phyloP scores from a whole-genome alignment of 169 alveolate species.

The Eimeria praecox region DNA sequence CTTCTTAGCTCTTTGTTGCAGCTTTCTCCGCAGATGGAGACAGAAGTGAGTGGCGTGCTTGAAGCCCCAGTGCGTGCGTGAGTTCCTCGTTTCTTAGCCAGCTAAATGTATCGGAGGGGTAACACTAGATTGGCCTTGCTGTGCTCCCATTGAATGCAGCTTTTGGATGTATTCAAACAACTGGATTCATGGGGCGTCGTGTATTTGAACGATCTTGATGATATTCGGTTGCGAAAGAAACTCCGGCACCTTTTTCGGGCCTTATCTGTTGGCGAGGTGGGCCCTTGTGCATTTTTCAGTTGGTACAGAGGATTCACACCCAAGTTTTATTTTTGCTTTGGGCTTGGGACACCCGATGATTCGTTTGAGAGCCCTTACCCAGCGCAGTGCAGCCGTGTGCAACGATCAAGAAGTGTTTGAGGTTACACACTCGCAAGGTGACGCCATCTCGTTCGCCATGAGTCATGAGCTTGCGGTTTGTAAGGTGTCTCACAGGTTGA shows the following conservation, averaged over 20 bases:
- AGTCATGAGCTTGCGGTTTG: neutral
- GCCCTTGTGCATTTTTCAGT: neutral
- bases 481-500: constrained; percentile 16
- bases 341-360: neutral
- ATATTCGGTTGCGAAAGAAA: constrained; percentile 75
- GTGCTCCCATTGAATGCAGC: constrained; percentile 29
- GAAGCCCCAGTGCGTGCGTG: neutral
- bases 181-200: constrained; percentile 76
- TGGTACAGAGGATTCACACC: neutral
- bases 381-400: neutral
- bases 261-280: constrained; percentile 60
- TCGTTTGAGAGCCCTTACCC: neutral
- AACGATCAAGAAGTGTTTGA: neutral
- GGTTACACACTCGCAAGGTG: neutral
- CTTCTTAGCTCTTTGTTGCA: constrained; percentile 29
- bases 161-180: constrained; percentile 48
- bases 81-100: neutral
- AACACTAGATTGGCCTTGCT: neutral
- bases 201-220: constrained; percentile 68
- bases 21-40: constrained; percentile 61
- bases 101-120: neutral
- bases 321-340: neutral
- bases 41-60: constrained; percentile 40
- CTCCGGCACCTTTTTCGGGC: constrained; percentile 81
- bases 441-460: neutral